Evolutionary conservation across 2,329 filamentous ascomycete species (phyloP), one percentile per base, ranked within the genome.

Genomic region (Aspergillus floridensis): DNA sequence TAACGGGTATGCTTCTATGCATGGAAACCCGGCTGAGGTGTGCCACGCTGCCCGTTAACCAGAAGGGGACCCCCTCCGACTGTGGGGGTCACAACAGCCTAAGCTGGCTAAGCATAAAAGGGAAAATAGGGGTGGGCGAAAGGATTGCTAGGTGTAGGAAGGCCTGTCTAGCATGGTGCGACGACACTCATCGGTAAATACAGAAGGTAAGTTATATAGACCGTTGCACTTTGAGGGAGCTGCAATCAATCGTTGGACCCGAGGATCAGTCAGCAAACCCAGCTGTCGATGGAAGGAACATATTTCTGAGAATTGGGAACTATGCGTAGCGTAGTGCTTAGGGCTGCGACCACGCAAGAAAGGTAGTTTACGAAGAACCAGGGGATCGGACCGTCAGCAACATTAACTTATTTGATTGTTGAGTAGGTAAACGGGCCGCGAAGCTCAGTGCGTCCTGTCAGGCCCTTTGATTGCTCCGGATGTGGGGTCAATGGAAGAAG

Each of bases 381-480:
- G n/a, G n/a, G n/a, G n/a, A n/a, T n/a, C n/a, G n/a, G n/a, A 47
- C 41, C 29, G 52, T 29, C 26, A 26, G 52, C 35, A 24, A 14
- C 14, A 29, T 32, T 8, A 11, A 21, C 5, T 24, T 24, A 22
- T 14, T n/a, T 53, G 22, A 24, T n/a, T 22, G 21, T 24, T 54
- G 35, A 46, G 24, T 19, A 21, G n/a, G 14, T 29, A 26, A 48
- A 47, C 35, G 53, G n/a, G 47, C 44, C 38, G 53, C 21, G 29
- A 46, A 55, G 53, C 47, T 55, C 53, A 55, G 19, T 55, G 53
- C 53, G 53, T 55, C 53, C 53, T 55, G 53, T 55, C 53, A 55
- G 41, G 53, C 46, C 41, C 31, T 29, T n/a, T 44, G 16, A 19
- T 44, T 46, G 53, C 53, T 55, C 14, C 22, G 19, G n/a, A 4